Evolutionary conservation across 2,329 filamentous ascomycete species (phyloP).

Genomic region (Pseudogymnoascus verrucosus): DNA sequence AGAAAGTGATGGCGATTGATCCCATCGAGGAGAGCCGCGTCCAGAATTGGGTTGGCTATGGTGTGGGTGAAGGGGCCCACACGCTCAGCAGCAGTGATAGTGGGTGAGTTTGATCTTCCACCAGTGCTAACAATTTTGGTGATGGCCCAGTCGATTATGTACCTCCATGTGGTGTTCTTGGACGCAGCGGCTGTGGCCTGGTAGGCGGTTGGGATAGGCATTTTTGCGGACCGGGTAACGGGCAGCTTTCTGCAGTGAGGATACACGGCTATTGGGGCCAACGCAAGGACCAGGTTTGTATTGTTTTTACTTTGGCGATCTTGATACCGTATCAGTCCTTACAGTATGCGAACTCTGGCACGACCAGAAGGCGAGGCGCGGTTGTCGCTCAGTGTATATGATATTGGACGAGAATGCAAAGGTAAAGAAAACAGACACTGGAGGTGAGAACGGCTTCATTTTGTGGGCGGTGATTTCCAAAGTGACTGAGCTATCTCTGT

Average conservation of each 20-base stretch:
- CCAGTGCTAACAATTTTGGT: neutral
- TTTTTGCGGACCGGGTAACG: neutral
- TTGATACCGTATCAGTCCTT: neutral
- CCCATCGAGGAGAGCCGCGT: neutral
- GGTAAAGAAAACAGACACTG: no score
- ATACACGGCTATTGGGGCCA: neutral
- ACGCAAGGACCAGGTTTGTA: neutral
- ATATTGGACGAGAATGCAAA: no score
- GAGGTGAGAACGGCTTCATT: no score
- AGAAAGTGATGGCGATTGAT: neutral
- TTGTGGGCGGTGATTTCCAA: neutral
- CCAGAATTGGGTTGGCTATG: neutral
- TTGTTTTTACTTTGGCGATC: neutral
- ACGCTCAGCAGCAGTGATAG: neutral
- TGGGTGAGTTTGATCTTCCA: neutral
- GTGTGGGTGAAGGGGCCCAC: neutral
- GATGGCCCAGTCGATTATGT: neutral
- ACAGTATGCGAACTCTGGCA: no score
- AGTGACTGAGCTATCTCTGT: neutral
- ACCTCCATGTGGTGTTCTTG: neutral
- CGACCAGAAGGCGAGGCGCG: no score
- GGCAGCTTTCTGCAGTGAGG: neutral
- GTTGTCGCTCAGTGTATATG: no score
- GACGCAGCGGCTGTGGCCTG: neutral
- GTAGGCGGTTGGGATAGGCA: neutral